A percentile compares a stretch with the other conserved stretches of the same genome.
Conservation (phyloP, 495 filamentous ascomycete genomes). For the Hypoxylon trugodes region DNA sequence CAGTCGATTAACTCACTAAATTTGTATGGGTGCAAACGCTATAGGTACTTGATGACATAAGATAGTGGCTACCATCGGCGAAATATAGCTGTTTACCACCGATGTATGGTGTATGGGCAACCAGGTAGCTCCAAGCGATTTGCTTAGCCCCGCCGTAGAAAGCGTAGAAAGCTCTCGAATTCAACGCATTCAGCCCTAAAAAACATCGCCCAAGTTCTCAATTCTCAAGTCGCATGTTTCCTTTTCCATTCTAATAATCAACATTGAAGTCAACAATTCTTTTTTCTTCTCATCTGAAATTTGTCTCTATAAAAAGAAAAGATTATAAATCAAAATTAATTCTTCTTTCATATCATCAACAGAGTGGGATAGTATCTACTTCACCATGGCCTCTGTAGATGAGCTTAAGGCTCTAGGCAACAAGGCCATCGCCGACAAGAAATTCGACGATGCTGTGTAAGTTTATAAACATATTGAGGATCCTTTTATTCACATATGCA, state of each 20-base stretch:
- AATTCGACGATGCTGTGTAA: slow-evolving; percentile 95
- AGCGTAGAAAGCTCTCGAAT: slow-evolving; percentile 48
- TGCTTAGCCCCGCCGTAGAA: slow-evolving; percentile 37
- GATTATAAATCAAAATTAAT: too few relatives aligned
- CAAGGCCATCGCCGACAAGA: slow-evolving; percentile 95
- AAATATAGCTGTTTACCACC: too few relatives aligned
- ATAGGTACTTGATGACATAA: neutral
- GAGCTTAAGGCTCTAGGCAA: slow-evolving; percentile 95
- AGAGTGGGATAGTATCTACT: neutral
- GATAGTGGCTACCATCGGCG: neutral
- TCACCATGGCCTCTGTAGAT: slow-evolving; percentile 59
- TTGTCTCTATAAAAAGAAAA: too few relatives aligned
- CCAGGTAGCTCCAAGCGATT: neutral
- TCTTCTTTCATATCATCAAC: too few relatives aligned
- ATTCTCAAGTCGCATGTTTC: too few relatives aligned
- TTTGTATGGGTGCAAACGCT: too few relatives aligned
- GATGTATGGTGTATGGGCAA: neutral
- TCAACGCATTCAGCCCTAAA: slow-evolving; percentile 39
- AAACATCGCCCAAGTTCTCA: slow-evolving; percentile 15
- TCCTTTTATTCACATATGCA: neutral
- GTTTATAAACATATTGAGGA: slow-evolving; percentile 47
- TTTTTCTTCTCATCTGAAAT: too few relatives aligned
- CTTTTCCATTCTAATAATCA: slow-evolving; percentile 23
- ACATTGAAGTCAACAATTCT: neutral
- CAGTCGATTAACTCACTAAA: too few relatives aligned